Evolutionary conservation across 371 early-diverging fungal species (phyloP).

Genomic region (Neoconidiobolus thromboides): DNA sequence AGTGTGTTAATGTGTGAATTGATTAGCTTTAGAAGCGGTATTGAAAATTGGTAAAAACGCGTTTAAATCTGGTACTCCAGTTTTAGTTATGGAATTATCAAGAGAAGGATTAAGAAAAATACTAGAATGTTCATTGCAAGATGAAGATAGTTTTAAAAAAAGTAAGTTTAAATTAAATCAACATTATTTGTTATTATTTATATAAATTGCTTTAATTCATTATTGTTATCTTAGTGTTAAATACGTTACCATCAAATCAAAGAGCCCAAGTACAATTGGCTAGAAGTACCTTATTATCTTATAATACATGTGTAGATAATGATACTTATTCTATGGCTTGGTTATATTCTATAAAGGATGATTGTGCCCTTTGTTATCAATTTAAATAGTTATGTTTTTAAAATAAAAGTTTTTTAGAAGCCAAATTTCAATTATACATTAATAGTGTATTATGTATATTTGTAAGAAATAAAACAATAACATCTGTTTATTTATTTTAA

Average conservation of each 20-base stretch:
- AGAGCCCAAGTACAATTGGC: neutral
- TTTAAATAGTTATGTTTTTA: neutral
- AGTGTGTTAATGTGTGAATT: neutral
- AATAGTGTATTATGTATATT: too few relatives aligned
- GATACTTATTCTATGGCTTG: neutral
- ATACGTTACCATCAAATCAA: neutral
- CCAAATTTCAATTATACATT: too few relatives aligned
- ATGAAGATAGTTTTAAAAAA: slow-evolving; percentile 2
- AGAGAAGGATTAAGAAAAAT: neutral
- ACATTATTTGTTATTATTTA: too few relatives aligned
- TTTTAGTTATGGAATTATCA: neutral
- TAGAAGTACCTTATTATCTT: neutral
- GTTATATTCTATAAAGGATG: neutral
- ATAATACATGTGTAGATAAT: neutral
- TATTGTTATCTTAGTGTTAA: neutral
- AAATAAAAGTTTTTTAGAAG: too few relatives aligned
- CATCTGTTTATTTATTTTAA: too few relatives aligned
- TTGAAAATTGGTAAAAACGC: neutral
- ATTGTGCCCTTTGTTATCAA: neutral
- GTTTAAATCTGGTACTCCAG: neutral
- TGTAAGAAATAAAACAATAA: too few relatives aligned
- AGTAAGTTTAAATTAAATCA: neutral
- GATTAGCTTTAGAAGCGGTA: slow-evolving; percentile 2
- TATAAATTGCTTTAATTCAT: neutral
- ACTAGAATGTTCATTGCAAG: neutral